Evolutionary conservation across 164 flowering plant species (phyloP).

Genomic region (Aristolochia contorta): DNA sequence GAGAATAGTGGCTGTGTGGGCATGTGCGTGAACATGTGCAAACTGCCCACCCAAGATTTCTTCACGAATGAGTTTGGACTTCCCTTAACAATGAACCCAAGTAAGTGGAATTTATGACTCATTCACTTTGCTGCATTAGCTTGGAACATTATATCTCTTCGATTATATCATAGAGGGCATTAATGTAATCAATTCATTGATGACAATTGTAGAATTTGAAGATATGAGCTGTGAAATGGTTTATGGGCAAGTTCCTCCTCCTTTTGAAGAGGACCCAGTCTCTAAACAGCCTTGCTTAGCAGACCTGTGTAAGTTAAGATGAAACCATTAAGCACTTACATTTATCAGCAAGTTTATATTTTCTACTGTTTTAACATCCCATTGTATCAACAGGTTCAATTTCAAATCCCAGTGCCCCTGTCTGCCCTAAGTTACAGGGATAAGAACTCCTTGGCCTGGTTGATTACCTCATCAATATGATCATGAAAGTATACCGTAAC

Average conservation of each 20-base stretch:
- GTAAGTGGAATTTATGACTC: constrained; percentile 25
- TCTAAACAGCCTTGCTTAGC: constrained; percentile 62
- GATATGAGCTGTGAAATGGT: constrained; percentile 99
- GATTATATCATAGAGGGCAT: too few species aligned
- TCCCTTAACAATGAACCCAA: constrained; percentile 92
- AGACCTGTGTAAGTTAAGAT: constrained; percentile 45
- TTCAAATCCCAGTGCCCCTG: constrained; percentile 40
- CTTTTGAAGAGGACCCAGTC: constrained; percentile 76
- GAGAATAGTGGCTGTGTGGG: constrained; percentile 98
- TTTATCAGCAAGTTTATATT: background rate
- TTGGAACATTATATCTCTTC: too few species aligned
- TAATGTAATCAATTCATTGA: too few species aligned
- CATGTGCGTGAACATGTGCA: constrained; percentile 97
- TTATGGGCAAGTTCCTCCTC: constrained; percentile 78
- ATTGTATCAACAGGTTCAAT: constrained; percentile 52
- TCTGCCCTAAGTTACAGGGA: constrained; percentile 61
- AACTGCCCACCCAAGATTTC: constrained; percentile 96
- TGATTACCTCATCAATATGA: background rate
- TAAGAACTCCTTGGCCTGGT: constrained; percentile 15
- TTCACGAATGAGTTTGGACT: constrained; percentile 98
- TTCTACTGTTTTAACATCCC: background rate
- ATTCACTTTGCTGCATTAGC: background rate
- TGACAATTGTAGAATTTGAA: constrained; percentile 64
- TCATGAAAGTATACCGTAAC: background rate
- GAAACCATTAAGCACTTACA: background rate